These are phyloP conservation scores for Mycena venus DNA, from an alignment of 768 basidiomycete species.

Conservation along the genomic window DNA sequence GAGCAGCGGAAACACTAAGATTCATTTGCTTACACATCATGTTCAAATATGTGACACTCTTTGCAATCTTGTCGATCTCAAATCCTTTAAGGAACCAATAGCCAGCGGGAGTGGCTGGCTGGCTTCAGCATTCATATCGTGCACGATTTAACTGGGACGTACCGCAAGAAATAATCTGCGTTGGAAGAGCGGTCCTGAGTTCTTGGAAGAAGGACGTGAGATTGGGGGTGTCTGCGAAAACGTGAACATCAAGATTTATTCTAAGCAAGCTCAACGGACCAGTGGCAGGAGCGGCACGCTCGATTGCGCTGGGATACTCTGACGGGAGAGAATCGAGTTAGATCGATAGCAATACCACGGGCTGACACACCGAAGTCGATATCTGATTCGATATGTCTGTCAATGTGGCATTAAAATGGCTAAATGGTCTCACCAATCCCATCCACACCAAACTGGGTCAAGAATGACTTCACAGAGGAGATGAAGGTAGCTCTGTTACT, in stretches of 20 bases:
- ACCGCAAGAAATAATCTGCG: conserved; percentile 28
- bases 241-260: not conserved
- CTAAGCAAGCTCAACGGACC: conserved; percentile 9
- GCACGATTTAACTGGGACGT: too few relatives aligned
- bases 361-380: conserved; percentile 35
- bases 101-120: conserved; percentile 31
- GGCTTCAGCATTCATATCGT: not conserved
- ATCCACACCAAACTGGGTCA: conserved; percentile 29
- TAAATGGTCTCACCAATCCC: conserved; percentile 26
- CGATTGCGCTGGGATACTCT: conserved; percentile 36
- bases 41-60: conserved; percentile 34
- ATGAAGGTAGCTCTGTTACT: conserved; percentile 35
- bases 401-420: not conserved
- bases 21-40: conserved; percentile 43
- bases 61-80: conserved; percentile 40
- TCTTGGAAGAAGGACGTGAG: conserved; percentile 35
- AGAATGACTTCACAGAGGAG: conserved; percentile 29
- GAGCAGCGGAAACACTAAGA: not conserved
- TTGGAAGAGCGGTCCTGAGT: conserved; percentile 25
- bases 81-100: conserved; percentile 40
- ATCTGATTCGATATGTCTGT: not conserved
- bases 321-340: not conserved
- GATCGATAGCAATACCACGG: not conserved
- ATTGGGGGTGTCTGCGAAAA: conserved; percentile 36
- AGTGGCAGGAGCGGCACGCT: conserved; percentile 35